Percentiles rank a stretch among this genome's conserved stretches.
Evolutionary conservation across 2,329 filamentous ascomycete species (phyloP).

Genomic region (Cladosporium oxysporum): DNA sequence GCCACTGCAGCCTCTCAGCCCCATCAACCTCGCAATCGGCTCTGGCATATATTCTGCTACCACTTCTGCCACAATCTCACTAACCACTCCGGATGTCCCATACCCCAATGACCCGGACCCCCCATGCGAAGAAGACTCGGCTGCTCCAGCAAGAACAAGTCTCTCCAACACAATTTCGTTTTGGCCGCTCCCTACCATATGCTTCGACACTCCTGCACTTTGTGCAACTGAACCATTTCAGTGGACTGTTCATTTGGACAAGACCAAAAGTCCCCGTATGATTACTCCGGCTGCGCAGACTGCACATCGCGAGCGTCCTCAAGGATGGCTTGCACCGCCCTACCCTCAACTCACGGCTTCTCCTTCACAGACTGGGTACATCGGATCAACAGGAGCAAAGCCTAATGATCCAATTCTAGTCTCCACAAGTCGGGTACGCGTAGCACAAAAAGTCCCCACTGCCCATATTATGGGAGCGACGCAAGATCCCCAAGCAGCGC

Average conservation of each 20-base stretch:
- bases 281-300: background rate
- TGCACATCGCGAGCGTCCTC: background rate
- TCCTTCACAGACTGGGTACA: background rate
- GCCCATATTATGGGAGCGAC: background rate
- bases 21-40: background rate
- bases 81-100: background rate
- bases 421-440: background rate
- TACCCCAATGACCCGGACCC: background rate
- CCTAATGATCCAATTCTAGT: background rate
- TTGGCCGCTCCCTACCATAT: background rate
- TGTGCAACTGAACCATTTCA: background rate
- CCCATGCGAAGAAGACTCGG: background rate
- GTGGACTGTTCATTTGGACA: background rate
- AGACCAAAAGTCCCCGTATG: background rate
- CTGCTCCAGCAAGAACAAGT: background rate
- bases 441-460: background rate
- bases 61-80: background rate
- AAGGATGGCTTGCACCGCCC: background rate
- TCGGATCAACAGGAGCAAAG: background rate
- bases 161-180: background rate
- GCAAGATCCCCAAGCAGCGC: background rate
- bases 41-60: background rate
- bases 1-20: background rate
- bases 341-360: background rate
- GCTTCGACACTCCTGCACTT: background rate